These are phyloP conservation scores for Cystobasidium onofrii DNA, from an alignment of 768 basidiomycete species.

Conservation along the genomic window DNA sequence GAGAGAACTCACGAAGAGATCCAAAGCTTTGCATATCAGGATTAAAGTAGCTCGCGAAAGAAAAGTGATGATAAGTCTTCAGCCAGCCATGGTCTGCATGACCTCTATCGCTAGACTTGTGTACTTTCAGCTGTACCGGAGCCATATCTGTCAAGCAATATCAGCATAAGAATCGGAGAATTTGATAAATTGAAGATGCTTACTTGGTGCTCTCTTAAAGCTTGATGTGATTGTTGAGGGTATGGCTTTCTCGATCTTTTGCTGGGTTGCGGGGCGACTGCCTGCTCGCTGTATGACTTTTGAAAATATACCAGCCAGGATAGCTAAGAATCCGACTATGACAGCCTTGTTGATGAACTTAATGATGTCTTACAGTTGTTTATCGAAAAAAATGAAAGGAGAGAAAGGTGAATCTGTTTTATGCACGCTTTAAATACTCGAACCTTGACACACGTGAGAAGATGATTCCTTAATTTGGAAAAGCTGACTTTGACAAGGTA, in stretches of 20 bases:
- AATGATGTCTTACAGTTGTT: not conserved
- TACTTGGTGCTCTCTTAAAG: not conserved
- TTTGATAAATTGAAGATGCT: not conserved
- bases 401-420: not conserved
- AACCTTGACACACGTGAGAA: not conserved
- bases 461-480: not conserved
- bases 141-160: slow-evolving; percentile 4
- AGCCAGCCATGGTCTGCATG: slow-evolving; percentile 56
- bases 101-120: slow-evolving; percentile 1
- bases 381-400: not conserved
- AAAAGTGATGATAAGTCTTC: slow-evolving; percentile 76
- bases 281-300: not conserved
- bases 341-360: not conserved
- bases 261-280: not conserved
- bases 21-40: slow-evolving; percentile 56
- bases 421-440: not conserved
- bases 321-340: not conserved
- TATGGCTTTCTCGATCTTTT: not conserved
- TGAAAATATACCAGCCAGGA: slow-evolving; percentile 4
- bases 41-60: slow-evolving; percentile 56
- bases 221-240: not conserved
- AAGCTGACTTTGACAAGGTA: not conserved
- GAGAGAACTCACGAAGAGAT: slow-evolving; percentile 78
- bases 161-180: not conserved
- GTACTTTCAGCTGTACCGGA: not conserved